Evolutionary conservation across 306 rosid species (phyloP), one percentile per base, ranked within the genome.

Genomic region (Abrus precatorius): DNA sequence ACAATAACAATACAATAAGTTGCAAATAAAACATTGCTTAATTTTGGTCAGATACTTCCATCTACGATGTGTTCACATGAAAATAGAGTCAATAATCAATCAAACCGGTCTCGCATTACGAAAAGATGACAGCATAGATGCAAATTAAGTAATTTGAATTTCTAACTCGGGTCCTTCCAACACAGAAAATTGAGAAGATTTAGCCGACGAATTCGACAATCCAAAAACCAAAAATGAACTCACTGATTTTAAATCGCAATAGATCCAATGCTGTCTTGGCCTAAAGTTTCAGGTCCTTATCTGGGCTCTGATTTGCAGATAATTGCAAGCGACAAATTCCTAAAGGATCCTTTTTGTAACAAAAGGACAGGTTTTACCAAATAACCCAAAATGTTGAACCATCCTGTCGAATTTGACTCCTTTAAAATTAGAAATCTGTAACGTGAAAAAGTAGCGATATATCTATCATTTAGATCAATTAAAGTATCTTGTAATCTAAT

Each of bases 11-110:
- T 55, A 48, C 65, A 28, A 20, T 32, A 47, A 41, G 69, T 79
- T 76, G 57, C 85, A 64, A 77, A 86, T 34, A 75, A 32, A 20
- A 29, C 59, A 27, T 43, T 80, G 62, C 43, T 70, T 63, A 47
- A 40, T 80, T 76, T 79, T 83, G 63, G 8, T 69, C 70, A 12
- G 50, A 69, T 61, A 28, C 57, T 34, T 43, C 7, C 52, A 14
- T 38, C 6, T 7, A 10, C 34, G 13, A 7, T 54, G 36, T 14
- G 34, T 14, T 59, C 1, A 6, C 71, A 27, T 34, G 82, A 61
- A 54, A 29, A 53, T 27, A 20, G 44, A 69, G 29, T 30, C 29
- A 43, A 14, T 57, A 3, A n/a, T 36, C 69, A 54, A 65, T 50
- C 45, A 28, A 20, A 0, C 20, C 20, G 20, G 20, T 20, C 20